Evolutionary conservation across 176 grass and related monocot species (phyloP).

Genomic region (Lolium rigidum): DNA sequence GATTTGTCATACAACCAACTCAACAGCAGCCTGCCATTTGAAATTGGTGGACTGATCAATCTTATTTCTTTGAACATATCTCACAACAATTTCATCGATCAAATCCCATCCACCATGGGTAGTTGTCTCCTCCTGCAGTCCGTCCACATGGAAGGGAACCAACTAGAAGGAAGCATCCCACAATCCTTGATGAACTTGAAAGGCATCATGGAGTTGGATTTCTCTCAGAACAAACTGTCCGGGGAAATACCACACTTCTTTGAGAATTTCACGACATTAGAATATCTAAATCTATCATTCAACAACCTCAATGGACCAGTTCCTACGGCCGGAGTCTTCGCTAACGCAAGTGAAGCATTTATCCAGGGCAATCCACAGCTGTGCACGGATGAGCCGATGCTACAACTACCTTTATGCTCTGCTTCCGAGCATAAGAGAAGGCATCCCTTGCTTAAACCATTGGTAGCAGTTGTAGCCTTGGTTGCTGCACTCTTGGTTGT

Average conservation of each 20-base stretch:
- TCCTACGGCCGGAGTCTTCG: conserved; percentile 33
- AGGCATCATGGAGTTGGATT: conserved; percentile 48
- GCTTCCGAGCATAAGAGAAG: neutral
- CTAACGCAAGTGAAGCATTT: neutral
- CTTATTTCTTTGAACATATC: conserved; percentile 34
- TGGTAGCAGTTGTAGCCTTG: neutral
- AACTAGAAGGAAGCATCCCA: conserved; percentile 58
- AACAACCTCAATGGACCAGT: conserved; percentile 51
- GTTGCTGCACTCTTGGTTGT: neutral
- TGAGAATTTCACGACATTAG: neutral
- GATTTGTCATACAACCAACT: conserved; percentile 62
- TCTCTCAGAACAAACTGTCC: conserved; percentile 56
- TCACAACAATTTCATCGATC: conserved; percentile 39
- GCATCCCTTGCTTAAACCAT: neutral
- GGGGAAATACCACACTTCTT: conserved; percentile 56
- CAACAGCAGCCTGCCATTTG: conserved; percentile 38
- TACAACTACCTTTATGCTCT: conserved; percentile 31
- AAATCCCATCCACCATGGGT: conserved; percentile 52
- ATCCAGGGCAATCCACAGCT: conserved; percentile 46
- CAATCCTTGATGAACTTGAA: conserved; percentile 39
- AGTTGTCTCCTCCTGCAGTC: conserved; percentile 50
- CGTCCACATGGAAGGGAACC: conserved; percentile 51
- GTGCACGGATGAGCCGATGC: conserved; percentile 8
- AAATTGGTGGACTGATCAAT: conserved; percentile 49
- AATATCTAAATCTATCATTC: conserved; percentile 53